phyloP scores from a whole-genome alignment of 192 early-diverging fungal genomes.

The Podila clonocystis region DNA sequence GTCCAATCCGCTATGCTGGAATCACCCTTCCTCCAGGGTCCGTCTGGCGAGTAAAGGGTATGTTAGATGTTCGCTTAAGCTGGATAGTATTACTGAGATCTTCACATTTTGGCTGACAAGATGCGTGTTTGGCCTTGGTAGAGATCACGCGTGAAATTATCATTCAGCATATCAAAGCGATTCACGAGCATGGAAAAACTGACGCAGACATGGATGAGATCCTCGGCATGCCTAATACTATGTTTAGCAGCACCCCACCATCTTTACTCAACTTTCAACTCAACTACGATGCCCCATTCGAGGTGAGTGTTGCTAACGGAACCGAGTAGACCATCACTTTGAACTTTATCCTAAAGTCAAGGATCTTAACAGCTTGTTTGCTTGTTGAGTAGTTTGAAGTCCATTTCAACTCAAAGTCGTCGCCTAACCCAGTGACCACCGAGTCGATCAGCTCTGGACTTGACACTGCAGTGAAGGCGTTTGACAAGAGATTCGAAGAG shows the following conservation, averaged over 20 bases:
- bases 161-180: slow-evolving; percentile 1
- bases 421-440: slow-evolving; percentile 28
- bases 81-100: no score
- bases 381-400: slow-evolving; percentile 53
- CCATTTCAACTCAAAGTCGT: slow-evolving; percentile 36
- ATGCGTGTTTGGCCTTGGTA: not conserved
- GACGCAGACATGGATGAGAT: slow-evolving; percentile 18
- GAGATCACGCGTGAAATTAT: slow-evolving; percentile 23
- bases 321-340: no score
- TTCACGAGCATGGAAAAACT: slow-evolving; percentile 13
- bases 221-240: slow-evolving; percentile 13
- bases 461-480: slow-evolving; percentile 45
- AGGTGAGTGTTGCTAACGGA: slow-evolving; percentile 53
- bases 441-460: slow-evolving; percentile 25
- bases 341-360: no score
- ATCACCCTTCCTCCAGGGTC: slow-evolving; percentile 37
- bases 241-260: slow-evolving; percentile 28
- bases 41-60: slow-evolving; percentile 75
- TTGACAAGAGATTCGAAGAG: slow-evolving; percentile 80
- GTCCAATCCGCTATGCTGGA: slow-evolving; percentile 19
- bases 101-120: not conserved
- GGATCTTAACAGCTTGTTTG: not conserved
- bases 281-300: slow-evolving; percentile 66
- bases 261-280: slow-evolving; percentile 74
- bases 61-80: not conserved